Evolutionary conservation across 2,329 filamentous ascomycete genomes (phyloP), one percentile per base, ranked within the genome.

Genomic region (Celoporthe dispersa): DNA sequence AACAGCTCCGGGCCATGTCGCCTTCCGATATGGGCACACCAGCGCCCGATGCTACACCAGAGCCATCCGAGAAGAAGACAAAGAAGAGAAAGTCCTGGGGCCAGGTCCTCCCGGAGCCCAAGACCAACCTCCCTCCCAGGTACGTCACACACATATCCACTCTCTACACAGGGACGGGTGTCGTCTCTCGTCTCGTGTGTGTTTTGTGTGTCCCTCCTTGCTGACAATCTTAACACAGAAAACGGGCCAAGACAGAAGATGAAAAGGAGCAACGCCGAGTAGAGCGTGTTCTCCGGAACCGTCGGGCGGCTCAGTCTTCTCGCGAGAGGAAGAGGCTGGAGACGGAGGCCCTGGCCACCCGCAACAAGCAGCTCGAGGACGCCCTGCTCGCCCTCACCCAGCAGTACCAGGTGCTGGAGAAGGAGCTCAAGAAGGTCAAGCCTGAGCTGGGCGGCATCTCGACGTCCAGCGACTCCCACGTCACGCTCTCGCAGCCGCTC

Each of bases 71-170:
- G n/a, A 93, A 92, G 86, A 96, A 93, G 84, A 86, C 88, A 0
- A 98, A 98, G 89, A 98, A 98, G 89, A 88, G 96, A 77, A 99
- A 98, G 84, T 98, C 96, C 64, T 99, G 96, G 96, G 96, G 96
- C 64, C 96, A 99, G 82, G 93, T 97, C 80, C 90, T 98, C 55
- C 96, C 96, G 25, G 93, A 97, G 78, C 96, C 96, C 59, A 98
- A 98, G 87, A 98, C 96, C 41, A 97, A 95, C 78, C 89, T 98
- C 9, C 95, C 95, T 72, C 95, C 95, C 53, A 91, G 94, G 91
- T 93, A 88, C 78, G 84, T 78, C 60, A 53, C 37, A 33, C 64
- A 31, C 68, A n/a, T n/a, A n/a, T n/a, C n/a, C n/a, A n/a, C n/a
- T 39, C 35, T 35, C 35, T 4, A 35, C 3, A 35, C 35, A 35